These are phyloP conservation scores for Salix caprea DNA, from an alignment of 345 rosid genomes.

Conservation along the genomic window DNA sequence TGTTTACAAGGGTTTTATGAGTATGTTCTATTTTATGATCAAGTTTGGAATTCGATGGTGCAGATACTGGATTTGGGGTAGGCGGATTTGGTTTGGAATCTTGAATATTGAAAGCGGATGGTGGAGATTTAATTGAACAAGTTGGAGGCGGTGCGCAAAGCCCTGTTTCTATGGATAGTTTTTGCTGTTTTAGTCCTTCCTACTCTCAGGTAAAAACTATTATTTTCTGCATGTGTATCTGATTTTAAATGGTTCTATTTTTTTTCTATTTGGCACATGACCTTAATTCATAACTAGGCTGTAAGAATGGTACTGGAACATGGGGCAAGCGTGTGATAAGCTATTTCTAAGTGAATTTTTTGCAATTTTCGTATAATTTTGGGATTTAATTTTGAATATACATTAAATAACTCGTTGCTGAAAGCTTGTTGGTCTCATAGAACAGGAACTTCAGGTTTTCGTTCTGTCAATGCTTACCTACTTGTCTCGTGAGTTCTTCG, in stretches of 20 bases:
- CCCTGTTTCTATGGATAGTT: constrained; percentile 30
- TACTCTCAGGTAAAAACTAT: constrained; percentile 27
- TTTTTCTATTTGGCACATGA: not conserved
- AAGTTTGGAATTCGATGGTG: constrained; percentile 17
- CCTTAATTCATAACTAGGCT: not conserved
- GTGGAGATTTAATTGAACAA: constrained; percentile 17
- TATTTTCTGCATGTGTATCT: not conserved
- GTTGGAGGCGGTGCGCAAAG: constrained; percentile 13
- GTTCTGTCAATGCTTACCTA: not conserved
- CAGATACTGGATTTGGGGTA: constrained; percentile 24
- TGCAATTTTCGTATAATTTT: not conserved
- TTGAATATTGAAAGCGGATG: constrained; percentile 18
- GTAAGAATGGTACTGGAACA: not conserved
- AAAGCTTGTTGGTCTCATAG: not conserved
- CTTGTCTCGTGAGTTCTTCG: not conserved
- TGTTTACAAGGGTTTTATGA: not conserved
- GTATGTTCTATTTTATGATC: constrained; percentile 7
- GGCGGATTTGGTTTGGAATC: constrained; percentile 15
- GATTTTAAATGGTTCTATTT: constrained; percentile 1
- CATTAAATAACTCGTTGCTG: not conserved
- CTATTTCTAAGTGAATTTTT: constrained; percentile 1
- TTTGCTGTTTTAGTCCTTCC: constrained; percentile 40
- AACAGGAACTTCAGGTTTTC: not conserved
- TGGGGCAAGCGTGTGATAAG: not conserved
- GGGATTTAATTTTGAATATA: constrained; percentile 6